Percentiles rank a stretch among this genome's conserved stretches.
These are phyloP conservation scores for Eucalyptus sp. DNA, from an alignment of 345 rosid genomes.

Conservation along the genomic window DNA sequence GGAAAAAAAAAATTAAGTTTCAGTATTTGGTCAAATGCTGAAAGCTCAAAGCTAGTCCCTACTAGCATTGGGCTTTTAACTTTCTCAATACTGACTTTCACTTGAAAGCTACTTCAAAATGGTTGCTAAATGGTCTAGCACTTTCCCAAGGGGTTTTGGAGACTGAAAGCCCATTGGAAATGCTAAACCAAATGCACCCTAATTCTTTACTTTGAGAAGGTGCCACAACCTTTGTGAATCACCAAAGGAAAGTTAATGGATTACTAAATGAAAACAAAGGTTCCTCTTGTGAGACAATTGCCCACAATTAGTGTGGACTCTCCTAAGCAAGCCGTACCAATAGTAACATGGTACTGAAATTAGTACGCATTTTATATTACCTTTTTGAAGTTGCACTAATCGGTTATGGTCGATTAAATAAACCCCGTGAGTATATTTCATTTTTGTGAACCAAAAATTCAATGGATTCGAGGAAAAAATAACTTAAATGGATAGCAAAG, in stretches of 20 bases:
- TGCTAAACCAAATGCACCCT: too few relatives aligned
- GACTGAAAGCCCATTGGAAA: too few relatives aligned
- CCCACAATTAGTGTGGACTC: not conserved
- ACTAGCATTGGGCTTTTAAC: too few relatives aligned
- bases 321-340: not conserved
- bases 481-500: not conserved
- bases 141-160: too few relatives aligned
- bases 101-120: too few relatives aligned
- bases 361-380: not conserved
- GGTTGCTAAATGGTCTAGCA: too few relatives aligned
- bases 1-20: too few relatives aligned
- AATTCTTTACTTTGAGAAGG: not conserved
- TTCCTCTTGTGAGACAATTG: not conserved
- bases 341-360: not conserved
- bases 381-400: not conserved
- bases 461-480: too few relatives aligned
- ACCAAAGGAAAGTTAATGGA: not conserved
- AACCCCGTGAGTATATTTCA: not conserved
- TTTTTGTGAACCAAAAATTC: not conserved
- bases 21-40: too few relatives aligned
- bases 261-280: not conserved
- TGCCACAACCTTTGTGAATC: not conserved
- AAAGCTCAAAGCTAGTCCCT: too few relatives aligned
- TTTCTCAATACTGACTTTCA: too few relatives aligned
- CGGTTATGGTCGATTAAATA: not conserved